A percentile compares a stretch with the other conserved stretches of the same genome.
Evolutionary conservation across 345 rosid genomes (phyloP).

Genomic region (Rhizophora mangle): DNA sequence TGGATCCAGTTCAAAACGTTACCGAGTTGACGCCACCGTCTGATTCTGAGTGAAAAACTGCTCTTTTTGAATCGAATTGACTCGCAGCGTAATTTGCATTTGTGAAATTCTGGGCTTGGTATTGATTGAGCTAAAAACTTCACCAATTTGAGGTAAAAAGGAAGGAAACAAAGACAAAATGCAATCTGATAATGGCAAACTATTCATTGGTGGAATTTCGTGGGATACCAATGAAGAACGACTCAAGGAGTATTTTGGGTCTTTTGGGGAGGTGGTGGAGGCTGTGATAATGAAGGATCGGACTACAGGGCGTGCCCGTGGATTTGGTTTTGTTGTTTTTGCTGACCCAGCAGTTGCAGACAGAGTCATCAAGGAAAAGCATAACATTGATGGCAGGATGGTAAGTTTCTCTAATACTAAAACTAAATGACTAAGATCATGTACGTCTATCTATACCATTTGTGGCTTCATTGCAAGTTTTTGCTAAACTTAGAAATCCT

Average conservation of each 20-base stretch:
- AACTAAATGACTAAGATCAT: conserved; percentile 2
- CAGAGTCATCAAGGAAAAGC: conserved; percentile 75
- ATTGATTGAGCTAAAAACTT: conserved; percentile 1
- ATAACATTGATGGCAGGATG: conserved; percentile 91
- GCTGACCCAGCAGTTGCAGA: conserved; percentile 92
- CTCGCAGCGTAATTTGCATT: conserved; percentile 16
- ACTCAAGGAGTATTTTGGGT: conserved; percentile 82
- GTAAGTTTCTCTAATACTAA: conserved; percentile 38
- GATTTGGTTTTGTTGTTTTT: conserved; percentile 93
- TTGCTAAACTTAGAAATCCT: conserved; percentile 14
- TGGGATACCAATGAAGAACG: conserved; percentile 98
- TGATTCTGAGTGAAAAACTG: conserved; percentile 3
- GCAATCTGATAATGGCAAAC: conserved; percentile 90
- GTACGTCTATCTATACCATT: too few species aligned
- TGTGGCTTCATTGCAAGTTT: too few species aligned
- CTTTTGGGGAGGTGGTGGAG: conserved; percentile 88
- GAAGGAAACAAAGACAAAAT: conserved; percentile 32
- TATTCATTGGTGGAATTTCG: conserved; percentile 95
- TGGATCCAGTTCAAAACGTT: conserved; percentile 34
- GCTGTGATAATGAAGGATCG: conserved; percentile 99
- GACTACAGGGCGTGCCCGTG: conserved; percentile 96
- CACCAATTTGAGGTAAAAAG: conserved; percentile 24
- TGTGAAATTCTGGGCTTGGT: conserved; percentile 4
- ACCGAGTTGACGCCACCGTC: neutral
- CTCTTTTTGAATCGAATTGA: conserved; percentile 9